Evolutionary conservation across 106 monocot species (phyloP).

Genomic region (Acanthochlamys bracteata): DNA sequence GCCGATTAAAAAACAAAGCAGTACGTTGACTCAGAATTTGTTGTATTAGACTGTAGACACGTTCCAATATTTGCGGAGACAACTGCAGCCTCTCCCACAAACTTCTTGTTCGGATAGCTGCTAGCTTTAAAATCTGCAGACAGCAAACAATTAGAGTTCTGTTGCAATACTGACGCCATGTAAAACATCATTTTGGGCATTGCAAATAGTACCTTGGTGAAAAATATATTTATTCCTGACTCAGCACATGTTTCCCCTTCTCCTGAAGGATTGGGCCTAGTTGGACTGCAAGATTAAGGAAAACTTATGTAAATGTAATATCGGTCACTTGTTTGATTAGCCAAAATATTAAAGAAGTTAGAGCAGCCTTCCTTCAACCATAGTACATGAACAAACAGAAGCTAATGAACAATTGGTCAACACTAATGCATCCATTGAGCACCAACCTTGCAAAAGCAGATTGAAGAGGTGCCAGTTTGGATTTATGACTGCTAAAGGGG

Average conservation of each 20-base stretch:
- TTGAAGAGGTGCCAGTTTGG: conserved; percentile 79
- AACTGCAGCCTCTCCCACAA: conserved; percentile 83
- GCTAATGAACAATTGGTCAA: neutral
- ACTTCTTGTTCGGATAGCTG: conserved; percentile 82
- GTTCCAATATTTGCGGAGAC: conserved; percentile 57
- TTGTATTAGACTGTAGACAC: conserved; percentile 67
- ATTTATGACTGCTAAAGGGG: conserved; percentile 38
- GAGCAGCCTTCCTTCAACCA: too few relatives aligned
- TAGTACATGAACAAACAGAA: neutral
- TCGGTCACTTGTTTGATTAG: too few relatives aligned
- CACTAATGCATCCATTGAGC: neutral
- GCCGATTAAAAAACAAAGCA: conserved; percentile 81
- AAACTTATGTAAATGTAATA: neutral
- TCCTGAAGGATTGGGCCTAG: conserved; percentile 68
- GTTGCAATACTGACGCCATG: neutral
- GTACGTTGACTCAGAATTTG: conserved; percentile 75
- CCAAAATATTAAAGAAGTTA: too few relatives aligned
- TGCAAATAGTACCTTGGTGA: conserved; percentile 54
- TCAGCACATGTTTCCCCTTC: conserved; percentile 90
- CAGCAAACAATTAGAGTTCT: neutral
- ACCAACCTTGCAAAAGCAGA: conserved; percentile 86
- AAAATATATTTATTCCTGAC: conserved; percentile 77
- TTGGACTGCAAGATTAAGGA: conserved; percentile 53
- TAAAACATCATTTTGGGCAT: neutral
- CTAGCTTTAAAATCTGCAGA: conserved; percentile 60